Evolutionary conservation across 176 grass and related monocot species (phyloP).

Genomic region (Eremochloa ophiuroides): DNA sequence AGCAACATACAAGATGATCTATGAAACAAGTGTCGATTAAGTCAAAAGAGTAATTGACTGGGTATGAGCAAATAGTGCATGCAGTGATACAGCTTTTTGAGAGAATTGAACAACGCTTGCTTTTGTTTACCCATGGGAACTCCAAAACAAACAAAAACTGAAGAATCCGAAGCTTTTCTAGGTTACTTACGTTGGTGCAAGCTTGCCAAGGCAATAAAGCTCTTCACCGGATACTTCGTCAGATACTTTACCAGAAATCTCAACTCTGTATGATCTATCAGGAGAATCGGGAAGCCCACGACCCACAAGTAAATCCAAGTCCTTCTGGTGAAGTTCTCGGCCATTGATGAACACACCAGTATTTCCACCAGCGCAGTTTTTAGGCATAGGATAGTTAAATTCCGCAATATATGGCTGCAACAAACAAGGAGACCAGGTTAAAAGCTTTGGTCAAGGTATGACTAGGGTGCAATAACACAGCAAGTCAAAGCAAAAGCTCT

Average conservation of each 20-base stretch:
- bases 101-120: not conserved
- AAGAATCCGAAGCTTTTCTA: not conserved
- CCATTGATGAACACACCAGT: slow-evolving; percentile 75
- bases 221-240: slow-evolving; percentile 85
- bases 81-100: not conserved
- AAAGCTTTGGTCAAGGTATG: slow-evolving; percentile 13
- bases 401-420: slow-evolving; percentile 78
- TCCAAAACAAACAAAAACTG: not conserved
- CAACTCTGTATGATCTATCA: slow-evolving; percentile 71
- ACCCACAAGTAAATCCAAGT: slow-evolving; percentile 70
- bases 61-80: not conserved
- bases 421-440: slow-evolving; percentile 17
- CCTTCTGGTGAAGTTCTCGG: slow-evolving; percentile 89
- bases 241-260: slow-evolving; percentile 83
- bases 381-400: slow-evolving; percentile 89
- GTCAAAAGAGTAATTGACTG: not conserved
- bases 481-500: not conserved
- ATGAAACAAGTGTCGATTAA: not conserved
- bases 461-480: not conserved
- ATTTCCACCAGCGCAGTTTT: slow-evolving; percentile 79
- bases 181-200: slow-evolving; percentile 94
- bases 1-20: not conserved
- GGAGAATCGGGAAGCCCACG: slow-evolving; percentile 64
- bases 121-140: no score
- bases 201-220: slow-evolving; percentile 84